Evolutionary conservation across 495 filamentous ascomycete species (phyloP).

Genomic region (Penicillium nucicola): DNA sequence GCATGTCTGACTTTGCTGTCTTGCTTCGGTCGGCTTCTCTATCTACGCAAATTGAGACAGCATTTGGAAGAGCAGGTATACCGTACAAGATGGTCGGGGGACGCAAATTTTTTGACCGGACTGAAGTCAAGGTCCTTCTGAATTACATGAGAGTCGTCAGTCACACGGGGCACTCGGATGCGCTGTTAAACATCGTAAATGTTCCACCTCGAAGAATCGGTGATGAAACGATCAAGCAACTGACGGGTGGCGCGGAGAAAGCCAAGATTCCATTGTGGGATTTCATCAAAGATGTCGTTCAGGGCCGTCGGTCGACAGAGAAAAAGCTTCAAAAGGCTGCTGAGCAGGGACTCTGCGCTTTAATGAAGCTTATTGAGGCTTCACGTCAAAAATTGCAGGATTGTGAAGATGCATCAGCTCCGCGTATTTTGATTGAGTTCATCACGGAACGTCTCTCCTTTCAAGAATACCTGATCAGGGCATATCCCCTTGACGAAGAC

Average conservation of each 20-base stretch:
- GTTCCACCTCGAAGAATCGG: slow-evolving; percentile 79
- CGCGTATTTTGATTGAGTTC: slow-evolving; percentile 70
- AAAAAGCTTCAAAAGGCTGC: slow-evolving; percentile 66
- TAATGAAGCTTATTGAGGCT: slow-evolving; percentile 61
- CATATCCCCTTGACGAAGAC: slow-evolving; percentile 74
- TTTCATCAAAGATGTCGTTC: slow-evolving; percentile 64
- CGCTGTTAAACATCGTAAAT: slow-evolving; percentile 81
- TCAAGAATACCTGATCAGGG: slow-evolving; percentile 64
- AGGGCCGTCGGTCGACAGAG: slow-evolving; percentile 62
- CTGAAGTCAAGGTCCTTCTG: slow-evolving; percentile 83
- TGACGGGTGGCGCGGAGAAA: slow-evolving; percentile 70
- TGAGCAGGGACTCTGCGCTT: slow-evolving; percentile 60
- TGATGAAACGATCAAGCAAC: slow-evolving; percentile 69
- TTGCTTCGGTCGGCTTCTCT: slow-evolving; percentile 80
- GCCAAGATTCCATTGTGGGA: slow-evolving; percentile 70
- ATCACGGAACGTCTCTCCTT: slow-evolving; percentile 73
- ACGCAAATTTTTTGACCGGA: slow-evolving; percentile 85
- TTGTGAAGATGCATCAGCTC: slow-evolving; percentile 42
- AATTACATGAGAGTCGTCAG: slow-evolving; percentile 87
- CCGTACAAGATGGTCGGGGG: slow-evolving; percentile 95
- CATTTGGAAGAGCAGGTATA: slow-evolving; percentile 80
- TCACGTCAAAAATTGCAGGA: slow-evolving; percentile 57
- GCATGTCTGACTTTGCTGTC: slow-evolving; percentile 78
- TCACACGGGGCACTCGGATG: slow-evolving; percentile 87
- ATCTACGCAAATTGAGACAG: slow-evolving; percentile 80